These are phyloP conservation scores for Malassezia furfur DNA, from an alignment of 1,284 basidiomycete species.

Conservation along the genomic window DNA sequence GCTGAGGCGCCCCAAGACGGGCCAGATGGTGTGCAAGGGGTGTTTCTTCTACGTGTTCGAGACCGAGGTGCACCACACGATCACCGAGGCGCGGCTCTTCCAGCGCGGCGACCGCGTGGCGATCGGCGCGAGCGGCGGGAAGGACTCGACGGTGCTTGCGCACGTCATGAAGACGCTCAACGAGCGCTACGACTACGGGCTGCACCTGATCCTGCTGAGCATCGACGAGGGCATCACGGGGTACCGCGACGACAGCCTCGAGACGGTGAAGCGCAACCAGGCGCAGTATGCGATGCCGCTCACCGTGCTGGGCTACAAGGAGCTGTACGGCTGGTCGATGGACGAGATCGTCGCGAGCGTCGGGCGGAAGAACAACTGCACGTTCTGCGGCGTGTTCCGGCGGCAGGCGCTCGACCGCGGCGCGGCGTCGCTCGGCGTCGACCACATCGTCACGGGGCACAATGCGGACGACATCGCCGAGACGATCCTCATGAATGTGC, in stretches of 20 bases:
- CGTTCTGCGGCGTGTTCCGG: slow-evolving; percentile 95
- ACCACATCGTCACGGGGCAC: slow-evolving; percentile 97
- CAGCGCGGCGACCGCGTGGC: slow-evolving; percentile 84
- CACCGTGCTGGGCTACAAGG: slow-evolving; percentile 89
- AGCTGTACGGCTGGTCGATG: slow-evolving; percentile 99
- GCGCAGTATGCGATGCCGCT: slow-evolving; percentile 88
- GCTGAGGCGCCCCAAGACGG: slow-evolving; percentile 89
- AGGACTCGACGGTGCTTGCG: slow-evolving; percentile 96
- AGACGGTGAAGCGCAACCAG: slow-evolving; percentile 97
- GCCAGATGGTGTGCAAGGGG: slow-evolving; percentile 86
- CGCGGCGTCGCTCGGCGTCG: slow-evolving; percentile 74
- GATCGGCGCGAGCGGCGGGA: slow-evolving; percentile 94
- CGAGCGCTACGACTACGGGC: slow-evolving; percentile 81
- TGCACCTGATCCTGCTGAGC: slow-evolving; percentile 82
- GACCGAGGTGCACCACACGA: slow-evolving; percentile 94
- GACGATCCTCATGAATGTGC: slow-evolving; percentile 97
- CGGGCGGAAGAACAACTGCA: slow-evolving; percentile 97
- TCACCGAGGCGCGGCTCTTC: slow-evolving; percentile 62
- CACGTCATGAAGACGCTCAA: slow-evolving; percentile 93
- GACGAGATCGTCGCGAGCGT: slow-evolving; percentile 86
- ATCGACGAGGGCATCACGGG: slow-evolving; percentile 99
- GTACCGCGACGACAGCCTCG: slow-evolving; percentile 91
- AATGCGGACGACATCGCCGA: slow-evolving; percentile 99
- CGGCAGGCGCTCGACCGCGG: slow-evolving; percentile 91
- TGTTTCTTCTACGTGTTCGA: slow-evolving; percentile 97